These are phyloP conservation scores for Debaryomyces nepalensis DNA, from an alignment of 1,139 yeast species.

Conservation along the genomic window DNA sequence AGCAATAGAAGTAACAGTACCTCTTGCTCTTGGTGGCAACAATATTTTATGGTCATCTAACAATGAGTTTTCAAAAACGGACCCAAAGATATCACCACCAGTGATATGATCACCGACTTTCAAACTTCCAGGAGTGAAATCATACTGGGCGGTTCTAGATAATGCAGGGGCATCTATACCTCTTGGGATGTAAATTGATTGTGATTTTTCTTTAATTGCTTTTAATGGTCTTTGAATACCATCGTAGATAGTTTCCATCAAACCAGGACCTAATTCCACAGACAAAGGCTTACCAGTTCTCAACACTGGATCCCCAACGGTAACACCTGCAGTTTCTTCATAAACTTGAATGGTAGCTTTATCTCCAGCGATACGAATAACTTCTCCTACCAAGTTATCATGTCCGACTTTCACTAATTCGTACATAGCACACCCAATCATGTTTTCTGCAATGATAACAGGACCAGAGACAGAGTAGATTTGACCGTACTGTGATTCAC, in stretches of 20 bases:
- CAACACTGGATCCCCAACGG: constrained; percentile 97
- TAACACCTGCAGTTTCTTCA: constrained; percentile 99
- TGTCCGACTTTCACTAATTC: constrained; percentile 98
- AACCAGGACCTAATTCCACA: constrained; percentile 98
- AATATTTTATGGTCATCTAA: constrained; percentile 90
- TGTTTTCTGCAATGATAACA: constrained; percentile 94
- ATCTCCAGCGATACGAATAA: constrained; percentile 93
- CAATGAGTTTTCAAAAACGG: constrained; percentile 90
- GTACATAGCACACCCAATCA: constrained; percentile 99
- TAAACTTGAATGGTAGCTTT: constrained; percentile 98
- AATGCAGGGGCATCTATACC: constrained; percentile 97
- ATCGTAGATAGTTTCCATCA: constrained; percentile 98
- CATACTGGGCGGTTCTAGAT: constrained; percentile 79
- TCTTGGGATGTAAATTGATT: constrained; percentile 96
- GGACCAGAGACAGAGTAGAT: constrained; percentile 97
- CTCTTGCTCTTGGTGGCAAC: constrained; percentile 97
- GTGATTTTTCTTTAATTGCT: constrained; percentile 82
- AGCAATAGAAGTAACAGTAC: constrained; percentile 91
- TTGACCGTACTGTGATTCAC: constrained; percentile 81
- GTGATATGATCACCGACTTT: constrained; percentile 96
- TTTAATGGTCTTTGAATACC: constrained; percentile 99
- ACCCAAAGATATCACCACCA: constrained; percentile 97
- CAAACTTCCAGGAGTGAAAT: constrained; percentile 77
- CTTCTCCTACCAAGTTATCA: constrained; percentile 96
- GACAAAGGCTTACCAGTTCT: constrained; percentile 98